Percentiles rank a stretch among this genome's conserved stretches.
phyloP scores from a whole-genome alignment of 1,284 basidiomycete species.

The Singerocomus rubriflavus region DNA sequence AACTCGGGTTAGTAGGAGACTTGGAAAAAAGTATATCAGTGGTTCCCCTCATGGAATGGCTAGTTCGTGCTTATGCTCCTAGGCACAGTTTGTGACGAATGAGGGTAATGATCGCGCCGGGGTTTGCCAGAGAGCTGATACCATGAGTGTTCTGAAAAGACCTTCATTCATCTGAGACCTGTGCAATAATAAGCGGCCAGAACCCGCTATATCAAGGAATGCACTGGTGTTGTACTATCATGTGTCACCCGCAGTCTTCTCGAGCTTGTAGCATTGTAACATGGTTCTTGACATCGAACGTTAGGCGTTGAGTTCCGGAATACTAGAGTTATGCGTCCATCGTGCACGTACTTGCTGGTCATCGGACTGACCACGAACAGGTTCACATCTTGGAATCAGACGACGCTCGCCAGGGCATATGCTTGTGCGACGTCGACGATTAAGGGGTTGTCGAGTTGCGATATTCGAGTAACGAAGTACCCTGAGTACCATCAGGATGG shows the following conservation, averaged over 20 bases:
- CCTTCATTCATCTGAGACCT: conserved; percentile 73
- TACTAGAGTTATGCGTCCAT: background rate
- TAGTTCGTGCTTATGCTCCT: conserved; percentile 42
- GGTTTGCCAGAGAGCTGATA: conserved; percentile 64
- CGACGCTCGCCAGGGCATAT: conserved; percentile 54
- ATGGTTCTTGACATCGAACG: conserved; percentile 48
- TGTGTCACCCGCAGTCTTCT: conserved; percentile 71
- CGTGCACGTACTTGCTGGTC: conserved; percentile 57
- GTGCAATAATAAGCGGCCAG: conserved; percentile 1
- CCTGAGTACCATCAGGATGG: conserved; percentile 60
- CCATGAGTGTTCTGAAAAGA: conserved; percentile 70
- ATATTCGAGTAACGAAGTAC: conserved; percentile 62
- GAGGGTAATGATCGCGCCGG: conserved; percentile 57
- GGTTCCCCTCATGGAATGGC: background rate
- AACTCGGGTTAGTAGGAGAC: background rate
- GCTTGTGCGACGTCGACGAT: conserved; percentile 68
- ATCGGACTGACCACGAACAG: conserved; percentile 60
- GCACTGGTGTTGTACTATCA: conserved; percentile 57
- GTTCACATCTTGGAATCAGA: conserved; percentile 52
- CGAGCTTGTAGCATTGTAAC: conserved; percentile 68
- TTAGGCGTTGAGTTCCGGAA: background rate
- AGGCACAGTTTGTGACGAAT: conserved; percentile 74
- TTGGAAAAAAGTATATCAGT: background rate
- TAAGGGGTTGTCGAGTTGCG: conserved; percentile 43
- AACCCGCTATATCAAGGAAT: background rate